Evolutionary conservation across 306 rosid genomes (phyloP), one percentile per base, ranked within the genome.

Genomic region (Benincasa hispida): DNA sequence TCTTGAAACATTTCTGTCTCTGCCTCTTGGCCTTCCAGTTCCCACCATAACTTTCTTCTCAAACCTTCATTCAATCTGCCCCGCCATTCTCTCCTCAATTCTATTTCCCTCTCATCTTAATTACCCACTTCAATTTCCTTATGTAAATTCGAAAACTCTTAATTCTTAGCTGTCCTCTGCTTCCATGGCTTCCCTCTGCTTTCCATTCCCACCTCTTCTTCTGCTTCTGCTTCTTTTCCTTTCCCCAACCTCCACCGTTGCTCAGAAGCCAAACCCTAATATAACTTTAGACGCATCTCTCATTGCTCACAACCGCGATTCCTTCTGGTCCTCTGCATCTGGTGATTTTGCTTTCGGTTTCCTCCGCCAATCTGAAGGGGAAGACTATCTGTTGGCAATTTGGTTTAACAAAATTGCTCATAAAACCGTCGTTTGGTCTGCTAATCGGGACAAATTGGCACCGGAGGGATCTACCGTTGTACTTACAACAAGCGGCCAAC

Each of bases 291-390:
- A 75, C 1, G 27, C 74, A 10, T 76, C 79, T 32, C 80, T 82
- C 45, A 35, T 78, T 8, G 78, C 88, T 35, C 19, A 3, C 1
- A 41, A 37, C 10, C 4, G 30, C 28, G 30, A 24, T 78, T 53
- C 65, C 1, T 30, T 39, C 47, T 79, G 80, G 86, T 19, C 41
- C 42, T 84, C 88, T 0, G 78, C 83, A 17, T 87, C 85, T 0
- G 82, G 81, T 2, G 81, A 87, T 10, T 87, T 82, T 80, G 86
- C 90, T 3, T 82, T 84, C 39, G 90, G 90, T 22, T 87, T 84
- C 72, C 81, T 84, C 72, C 81, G 19, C 28, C 56, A 80, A 21
- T 24, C 66, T 30, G 56, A 34, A 25, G 10, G 34, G 6, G 68
- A 57, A 57, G 77, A 76, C 28, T 87, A 78, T 76, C 34, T 87